Evolutionary conservation across 163 green algal species (phyloP).

Genomic region (Trebouxiophyceae sp.): DNA sequence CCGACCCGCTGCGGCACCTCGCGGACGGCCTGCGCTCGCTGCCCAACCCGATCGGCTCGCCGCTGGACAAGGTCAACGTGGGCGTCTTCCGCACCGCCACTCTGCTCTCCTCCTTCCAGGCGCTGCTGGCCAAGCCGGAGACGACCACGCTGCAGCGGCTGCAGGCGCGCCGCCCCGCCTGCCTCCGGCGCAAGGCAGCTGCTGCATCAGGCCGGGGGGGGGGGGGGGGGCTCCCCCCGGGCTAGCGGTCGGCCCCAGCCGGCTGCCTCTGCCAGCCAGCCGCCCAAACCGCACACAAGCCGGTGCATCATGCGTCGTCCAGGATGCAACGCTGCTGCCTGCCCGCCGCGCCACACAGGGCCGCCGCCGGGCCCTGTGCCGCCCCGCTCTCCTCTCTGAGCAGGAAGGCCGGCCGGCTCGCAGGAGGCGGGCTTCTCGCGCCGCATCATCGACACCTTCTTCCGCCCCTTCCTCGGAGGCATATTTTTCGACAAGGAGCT

Average conservation of each 20-base stretch:
- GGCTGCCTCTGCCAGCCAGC: no score
- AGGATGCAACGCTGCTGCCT: no score
- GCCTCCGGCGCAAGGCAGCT: no score
- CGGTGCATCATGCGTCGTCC: no score
- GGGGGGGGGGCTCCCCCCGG: no score
- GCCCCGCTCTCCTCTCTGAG: no score
- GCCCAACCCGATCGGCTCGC: constrained; percentile 73
- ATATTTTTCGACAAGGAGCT: constrained; percentile 95
- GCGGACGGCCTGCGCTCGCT: constrained; percentile 68
- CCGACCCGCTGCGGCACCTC: constrained; percentile 70
- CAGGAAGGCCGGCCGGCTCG: no score
- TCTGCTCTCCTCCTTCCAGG: constrained; percentile 52
- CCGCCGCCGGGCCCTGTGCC: no score
- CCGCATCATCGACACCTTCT: constrained; percentile 88
- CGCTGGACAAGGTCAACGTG: constrained; percentile 74
- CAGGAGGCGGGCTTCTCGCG: constrained; percentile 75
- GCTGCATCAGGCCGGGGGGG: no score
- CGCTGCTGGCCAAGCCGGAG: constrained; percentile 59
- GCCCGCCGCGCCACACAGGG: no score
- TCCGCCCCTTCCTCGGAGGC: constrained; percentile 94
- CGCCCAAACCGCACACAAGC: no score
- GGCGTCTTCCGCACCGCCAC: constrained; percentile 52
- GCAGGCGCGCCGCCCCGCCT: constrained; percentile 28
- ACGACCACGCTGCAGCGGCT: constrained; percentile 67
- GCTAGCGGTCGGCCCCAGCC: no score